phyloP scores from a whole-genome alignment of 148 eudicot genomes.

The Rhododendron vialii region DNA sequence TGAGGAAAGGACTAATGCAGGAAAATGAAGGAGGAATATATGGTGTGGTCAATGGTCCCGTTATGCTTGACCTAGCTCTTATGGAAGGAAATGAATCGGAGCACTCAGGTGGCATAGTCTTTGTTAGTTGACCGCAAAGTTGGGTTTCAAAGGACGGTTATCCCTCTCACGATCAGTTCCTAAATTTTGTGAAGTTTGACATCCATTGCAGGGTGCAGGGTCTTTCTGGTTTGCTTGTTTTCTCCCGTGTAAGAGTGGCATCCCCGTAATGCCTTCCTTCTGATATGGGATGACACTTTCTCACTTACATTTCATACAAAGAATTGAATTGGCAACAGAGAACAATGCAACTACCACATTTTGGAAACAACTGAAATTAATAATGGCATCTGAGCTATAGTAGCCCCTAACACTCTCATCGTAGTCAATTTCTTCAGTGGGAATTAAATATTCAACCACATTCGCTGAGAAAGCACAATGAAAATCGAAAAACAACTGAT shows the following conservation, averaged over 20 bases:
- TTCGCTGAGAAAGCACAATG: neutral
- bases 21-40: neutral
- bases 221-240: neutral
- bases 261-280: neutral
- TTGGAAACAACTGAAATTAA: neutral
- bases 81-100: neutral
- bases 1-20: neutral
- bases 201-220: neutral
- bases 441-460: neutral
- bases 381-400: neutral
- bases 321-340: neutral
- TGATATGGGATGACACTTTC: neutral
- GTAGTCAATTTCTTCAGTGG: neutral
- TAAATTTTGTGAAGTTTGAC: neutral
- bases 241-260: neutral
- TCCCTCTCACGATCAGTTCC: neutral
- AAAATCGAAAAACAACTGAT: neutral
- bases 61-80: neutral
- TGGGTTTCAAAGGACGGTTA: neutral
- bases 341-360: neutral
- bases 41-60: neutral
- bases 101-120: neutral
- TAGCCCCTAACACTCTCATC: neutral
- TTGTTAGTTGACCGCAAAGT: neutral
- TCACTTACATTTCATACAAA: neutral